A percentile compares a stretch with the other conserved stretches of the same genome.
Evolutionary conservation across 2,329 filamentous ascomycete species (phyloP).

Genomic region (Aspergillus clavatus): DNA sequence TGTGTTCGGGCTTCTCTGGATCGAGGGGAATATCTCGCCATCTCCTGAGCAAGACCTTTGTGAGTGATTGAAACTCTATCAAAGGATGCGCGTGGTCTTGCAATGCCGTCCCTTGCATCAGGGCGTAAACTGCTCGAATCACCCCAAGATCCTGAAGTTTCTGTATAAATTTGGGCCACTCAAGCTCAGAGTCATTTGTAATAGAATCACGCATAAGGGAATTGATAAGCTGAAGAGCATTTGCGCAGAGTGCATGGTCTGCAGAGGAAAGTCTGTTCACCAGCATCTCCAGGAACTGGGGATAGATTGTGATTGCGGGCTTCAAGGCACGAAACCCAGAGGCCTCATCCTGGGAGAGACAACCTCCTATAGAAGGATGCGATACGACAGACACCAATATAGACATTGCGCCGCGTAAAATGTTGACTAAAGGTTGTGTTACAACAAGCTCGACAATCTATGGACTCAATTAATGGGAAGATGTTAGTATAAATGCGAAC

Average conservation of each 20-base stretch:
- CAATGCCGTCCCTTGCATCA: constrained; percentile 91
- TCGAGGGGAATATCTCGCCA: constrained; percentile 86
- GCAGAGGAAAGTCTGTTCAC: constrained; percentile 88
- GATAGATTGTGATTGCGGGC: constrained; percentile 83
- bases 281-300: constrained; percentile 90
- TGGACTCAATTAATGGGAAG: constrained; percentile 1
- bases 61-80: constrained; percentile 87
- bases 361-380: constrained; percentile 63
- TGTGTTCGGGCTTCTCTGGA: constrained; percentile 79
- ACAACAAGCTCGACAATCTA: constrained; percentile 88
- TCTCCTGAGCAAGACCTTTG: constrained; percentile 78
- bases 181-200: constrained; percentile 67
- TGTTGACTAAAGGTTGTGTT: constrained; percentile 93
- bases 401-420: constrained; percentile 92
- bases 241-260: constrained; percentile 92
- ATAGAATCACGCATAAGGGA: constrained; percentile 89
- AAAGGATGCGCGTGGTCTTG: constrained; percentile 87
- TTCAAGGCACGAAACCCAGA: constrained; percentile 90
- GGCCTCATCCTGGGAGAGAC: constrained; percentile 52
- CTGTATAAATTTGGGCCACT: constrained; percentile 96
- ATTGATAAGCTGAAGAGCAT: constrained; percentile 92
- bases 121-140: constrained; percentile 81
- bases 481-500: constrained; percentile 2
- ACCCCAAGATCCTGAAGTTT: constrained; percentile 86
- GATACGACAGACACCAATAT: constrained; percentile 91